phyloP scores from a whole-genome alignment of 1,284 basidiomycete species.

The Apiotrichum sp. region DNA sequence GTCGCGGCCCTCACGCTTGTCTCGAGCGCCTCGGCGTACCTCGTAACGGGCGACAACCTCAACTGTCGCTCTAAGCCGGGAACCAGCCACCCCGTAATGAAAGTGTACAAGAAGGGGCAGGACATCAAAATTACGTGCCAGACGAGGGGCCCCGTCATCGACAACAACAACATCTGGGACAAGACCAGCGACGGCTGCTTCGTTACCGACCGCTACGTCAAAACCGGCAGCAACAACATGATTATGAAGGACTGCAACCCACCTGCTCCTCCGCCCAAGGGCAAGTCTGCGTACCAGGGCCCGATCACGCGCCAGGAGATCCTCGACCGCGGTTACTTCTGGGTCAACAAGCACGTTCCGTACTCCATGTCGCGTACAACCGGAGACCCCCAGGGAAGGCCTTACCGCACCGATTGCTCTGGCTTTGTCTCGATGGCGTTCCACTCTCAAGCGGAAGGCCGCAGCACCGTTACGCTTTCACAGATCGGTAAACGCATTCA shows the following conservation, averaged over 20 bases:
- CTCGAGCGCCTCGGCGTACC: background rate
- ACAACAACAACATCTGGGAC: constrained; percentile 2
- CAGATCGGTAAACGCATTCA: background rate
- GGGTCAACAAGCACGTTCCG: background rate
- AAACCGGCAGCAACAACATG: background rate
- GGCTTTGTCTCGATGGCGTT: background rate
- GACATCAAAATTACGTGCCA: background rate
- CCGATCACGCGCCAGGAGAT: background rate
- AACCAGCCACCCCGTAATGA: background rate
- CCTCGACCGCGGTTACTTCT: background rate
- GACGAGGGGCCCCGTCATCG: background rate
- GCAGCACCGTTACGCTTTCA: background rate
- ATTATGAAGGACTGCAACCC: background rate
- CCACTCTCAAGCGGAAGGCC: background rate
- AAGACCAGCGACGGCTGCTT: constrained; percentile 4
- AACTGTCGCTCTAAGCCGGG: background rate
- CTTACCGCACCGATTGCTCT: background rate
- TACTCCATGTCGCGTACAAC: background rate
- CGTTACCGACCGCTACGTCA: background rate
- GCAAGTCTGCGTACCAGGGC: background rate
- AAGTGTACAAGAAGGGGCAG: background rate
- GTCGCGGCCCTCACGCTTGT: background rate
- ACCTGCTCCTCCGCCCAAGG: background rate
- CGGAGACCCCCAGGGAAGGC: background rate
- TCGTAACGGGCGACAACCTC: background rate